Base-by-base conservation (phyloP, 2,329 filamentous ascomycete genomes). In the Apiospora rasikravindrae region DNA sequence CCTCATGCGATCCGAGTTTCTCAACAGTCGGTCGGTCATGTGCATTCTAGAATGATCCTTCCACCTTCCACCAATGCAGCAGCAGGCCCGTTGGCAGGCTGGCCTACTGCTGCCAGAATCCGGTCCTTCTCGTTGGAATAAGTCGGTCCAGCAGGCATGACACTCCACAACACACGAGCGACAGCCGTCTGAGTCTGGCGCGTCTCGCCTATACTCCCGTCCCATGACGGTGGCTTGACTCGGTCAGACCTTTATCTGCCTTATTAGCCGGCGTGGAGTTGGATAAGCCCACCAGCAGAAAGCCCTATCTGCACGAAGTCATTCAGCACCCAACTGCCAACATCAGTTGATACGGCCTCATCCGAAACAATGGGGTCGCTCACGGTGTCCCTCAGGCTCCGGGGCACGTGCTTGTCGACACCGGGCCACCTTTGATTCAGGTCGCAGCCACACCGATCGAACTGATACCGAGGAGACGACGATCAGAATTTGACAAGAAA, bases 141-240 rank as follows among this genome's bases (percentile, higher is more conserved):
- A 19, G 8, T 10, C 16, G 16, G 33, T 33, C 26, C 26, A 49
- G 19, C 22, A 49, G 8, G 22, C 19, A 49, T 49, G 10, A 16
- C 57, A 40, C 57, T 40, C 57, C 57, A 64, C 57, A 37, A 16
- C 57, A 64, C 57, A 64, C 29, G 57, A 61, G 53, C 19, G 53
- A 61, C 29, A 61, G 49, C 49, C n/a, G 49, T 22, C 53, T 13
- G 29, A 61, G n/a, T n/a, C 7, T 37, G 29, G 53, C 53, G 53
- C 53, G 29, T 22, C 53, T 37, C 29, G 53, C 53, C 53, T 37
- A 61, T 40, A 14, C 22, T 40, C 22, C 49, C 33, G 22, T 40
- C 57, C 57, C 57, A 64, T 64, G 33, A 64, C 57, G 57, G 10
- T 64, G 33, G 57, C 57, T 64, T 64, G 57, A 64, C 57, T 64